A percentile compares a stretch with the other conserved stretches of the same genome.
Evolutionary conservation across 768 basidiomycete species (phyloP).

Genomic region (Xerocomus potaroensis): DNA sequence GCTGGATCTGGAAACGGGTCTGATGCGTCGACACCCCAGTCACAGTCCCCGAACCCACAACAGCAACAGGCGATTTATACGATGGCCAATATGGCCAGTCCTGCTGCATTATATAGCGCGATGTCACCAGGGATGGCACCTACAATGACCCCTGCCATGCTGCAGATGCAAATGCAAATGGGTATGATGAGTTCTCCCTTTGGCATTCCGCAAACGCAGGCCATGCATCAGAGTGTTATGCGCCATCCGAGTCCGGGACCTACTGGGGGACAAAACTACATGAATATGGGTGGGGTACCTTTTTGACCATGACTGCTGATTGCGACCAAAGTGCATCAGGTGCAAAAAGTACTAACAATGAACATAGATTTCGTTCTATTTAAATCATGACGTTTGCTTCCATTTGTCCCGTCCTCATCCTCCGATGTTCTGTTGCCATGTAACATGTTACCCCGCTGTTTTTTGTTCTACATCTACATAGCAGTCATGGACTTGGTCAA

Average conservation of each 20-base stretch:
- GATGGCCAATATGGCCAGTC: constrained; percentile 39
- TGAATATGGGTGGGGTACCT: constrained; percentile 37
- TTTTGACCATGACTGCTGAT: constrained; percentile 22
- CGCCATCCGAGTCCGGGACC: constrained; percentile 72
- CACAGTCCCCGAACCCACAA: constrained; percentile 38
- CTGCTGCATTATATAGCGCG: constrained; percentile 38
- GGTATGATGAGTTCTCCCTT: constrained; percentile 47
- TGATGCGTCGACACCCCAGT: constrained; percentile 30
- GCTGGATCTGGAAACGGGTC: constrained; percentile 25
- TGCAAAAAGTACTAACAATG: constrained; percentile 13
- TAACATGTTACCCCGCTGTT: constrained; percentile 30
- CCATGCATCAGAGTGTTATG: constrained; percentile 87
- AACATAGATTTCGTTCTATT: constrained; percentile 27
- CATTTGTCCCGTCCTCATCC: constrained; percentile 18
- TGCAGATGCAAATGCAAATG: constrained; percentile 49
- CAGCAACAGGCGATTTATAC: constrained; percentile 48
- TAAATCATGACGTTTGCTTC: constrained; percentile 10
- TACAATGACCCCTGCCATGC: constrained; percentile 30
- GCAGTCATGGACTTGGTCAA: constrained; percentile 41
- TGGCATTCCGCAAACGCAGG: constrained; percentile 54
- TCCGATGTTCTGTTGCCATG: constrained; percentile 19
- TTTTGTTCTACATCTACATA: constrained; percentile 25
- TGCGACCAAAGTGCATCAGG: not conserved
- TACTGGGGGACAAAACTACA: constrained; percentile 41
- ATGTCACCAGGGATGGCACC: constrained; percentile 31